Evolutionary conservation across 1,139 yeast species (phyloP), one percentile per base, ranked within the genome.

Genomic region (Candida dubliniensis): DNA sequence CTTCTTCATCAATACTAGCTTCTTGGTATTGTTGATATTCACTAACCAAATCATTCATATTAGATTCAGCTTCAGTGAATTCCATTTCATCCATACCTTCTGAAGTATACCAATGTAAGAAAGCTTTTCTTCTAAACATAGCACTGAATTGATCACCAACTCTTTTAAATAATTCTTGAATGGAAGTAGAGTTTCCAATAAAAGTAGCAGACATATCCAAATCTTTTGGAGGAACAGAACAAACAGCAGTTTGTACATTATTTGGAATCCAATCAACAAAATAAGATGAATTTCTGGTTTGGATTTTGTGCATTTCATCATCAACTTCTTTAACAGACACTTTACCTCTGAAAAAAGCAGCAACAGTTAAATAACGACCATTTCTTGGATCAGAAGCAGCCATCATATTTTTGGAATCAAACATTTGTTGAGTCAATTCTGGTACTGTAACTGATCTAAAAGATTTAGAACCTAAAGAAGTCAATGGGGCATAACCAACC

Each of bases 221-320:
- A 58, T 78, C 95, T 68, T 79, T 81, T 58, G 96, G 96, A 37
- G 96, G 87, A 52, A 88, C 93, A 14, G 93, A 83, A 70, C 96
- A 88, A 48, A 89, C 89, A 46, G 96, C 93, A 34, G 96, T 87
- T 74, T 90, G 96, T 52, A 90, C 96, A 64, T 90, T 90, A 69
- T 89, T 89, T 62, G 97, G 96, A 70, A 90, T 90, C 96, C 96
- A 90, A 67, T 90, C 96, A 47, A 90, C 97, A 61, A 88, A 88
- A 65, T 84, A 82, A 46, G 84, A 80, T 18, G 90, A 76, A 68
- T 88, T 85, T 68, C 86, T 84, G 48, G 86, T 81, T 72, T 89
- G 95, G 49, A 87, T 87, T 63, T 82, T 82, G 67, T 75, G 81
- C 91, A 89, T 87, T 68, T 88, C 96, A 63, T 89, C 96, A 64